Evolutionary conservation across 2,329 filamentous ascomycete species (phyloP).

Genomic region (Raffaelea ambrosiae): DNA sequence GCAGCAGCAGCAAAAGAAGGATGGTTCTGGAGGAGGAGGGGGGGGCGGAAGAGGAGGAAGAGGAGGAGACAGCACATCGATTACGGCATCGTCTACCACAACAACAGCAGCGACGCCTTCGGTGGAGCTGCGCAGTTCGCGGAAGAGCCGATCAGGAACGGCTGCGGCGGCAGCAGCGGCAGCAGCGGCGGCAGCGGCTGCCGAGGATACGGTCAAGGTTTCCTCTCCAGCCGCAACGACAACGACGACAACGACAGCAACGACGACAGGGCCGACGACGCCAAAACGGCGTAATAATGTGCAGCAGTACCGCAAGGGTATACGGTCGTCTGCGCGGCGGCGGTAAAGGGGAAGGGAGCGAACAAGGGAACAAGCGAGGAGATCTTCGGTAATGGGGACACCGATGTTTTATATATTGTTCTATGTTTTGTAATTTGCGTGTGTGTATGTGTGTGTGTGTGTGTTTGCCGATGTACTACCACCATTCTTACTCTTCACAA

Average conservation of each 20-base stretch:
- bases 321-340: constrained; percentile 22
- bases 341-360: constrained; percentile 13
- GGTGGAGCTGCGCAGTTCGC: neutral
- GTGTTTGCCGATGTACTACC: neutral
- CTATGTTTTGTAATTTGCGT: neutral
- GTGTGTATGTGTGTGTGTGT: neutral
- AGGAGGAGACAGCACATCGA: neutral
- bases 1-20: constrained; percentile 32
- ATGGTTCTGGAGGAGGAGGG: no score
- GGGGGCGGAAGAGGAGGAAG: constrained; percentile 22
- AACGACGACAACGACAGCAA: neutral
- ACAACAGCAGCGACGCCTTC: neutral
- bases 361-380: neutral
- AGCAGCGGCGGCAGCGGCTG: neutral
- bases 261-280: neutral
- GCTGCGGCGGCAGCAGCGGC: neutral
- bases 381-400: neutral
- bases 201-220: no score
- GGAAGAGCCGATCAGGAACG: neutral
- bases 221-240: neutral
- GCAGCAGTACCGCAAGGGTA: constrained; percentile 19
- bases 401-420: neutral
- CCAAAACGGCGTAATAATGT: constrained; percentile 4
- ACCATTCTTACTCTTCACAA: no score
- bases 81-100: neutral